Base-by-base conservation (phyloP, 2,329 filamentous ascomycete species). In the Chrysoporthe deuterocubensis region DNA sequence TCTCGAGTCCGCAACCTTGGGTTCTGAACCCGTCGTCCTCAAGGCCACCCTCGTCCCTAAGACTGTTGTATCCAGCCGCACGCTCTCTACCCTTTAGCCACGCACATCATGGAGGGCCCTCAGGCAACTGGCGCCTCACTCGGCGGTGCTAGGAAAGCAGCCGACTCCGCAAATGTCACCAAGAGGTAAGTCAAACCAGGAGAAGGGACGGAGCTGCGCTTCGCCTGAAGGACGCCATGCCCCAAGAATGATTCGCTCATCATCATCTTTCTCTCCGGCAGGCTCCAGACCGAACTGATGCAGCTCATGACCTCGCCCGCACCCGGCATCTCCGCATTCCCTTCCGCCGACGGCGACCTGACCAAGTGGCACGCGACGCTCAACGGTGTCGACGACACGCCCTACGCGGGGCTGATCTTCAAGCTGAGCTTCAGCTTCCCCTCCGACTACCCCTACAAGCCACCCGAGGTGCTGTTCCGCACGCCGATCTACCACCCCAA, bases 401-500 rank as follows among this genome's bases (percentile, higher is more conserved):
- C 94, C 65, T 99, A 99, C 80, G 90, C 92, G 48, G 89, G 89
- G 72, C 87, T 98, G 65, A 92, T 89, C 60, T 91, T 99, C 82
- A 98, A 97, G 84, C 92, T 99, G 73, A 91, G 90, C 73, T 95
- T 99, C 78, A 86, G 89, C 60, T 99, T 98, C 81, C 94, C 95
- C 9, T 84, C 87, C 74, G 97, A 95, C 82, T 99, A 99, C 78
- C 96, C 96, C 11, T 97, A 97, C 79, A 88, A 90, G 1, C 89
- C 96, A 32, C 96, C 96, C 0, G 93, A 91, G 2, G 96, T 99
- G 21, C 87, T 97, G 69, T 99, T 97, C 89, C 97, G 94, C 84
- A 99, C 96, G 7, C 96, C 96, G 48, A 97, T 99, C 81, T 99
- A 98, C 85, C 96, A 99, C 80, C 96, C 96, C 65, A 99, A 99